Evolutionary conservation across 2,329 filamentous ascomycete genomes (phyloP), one percentile per base, ranked within the genome.

Genomic region (Fusarium zealandicum): DNA sequence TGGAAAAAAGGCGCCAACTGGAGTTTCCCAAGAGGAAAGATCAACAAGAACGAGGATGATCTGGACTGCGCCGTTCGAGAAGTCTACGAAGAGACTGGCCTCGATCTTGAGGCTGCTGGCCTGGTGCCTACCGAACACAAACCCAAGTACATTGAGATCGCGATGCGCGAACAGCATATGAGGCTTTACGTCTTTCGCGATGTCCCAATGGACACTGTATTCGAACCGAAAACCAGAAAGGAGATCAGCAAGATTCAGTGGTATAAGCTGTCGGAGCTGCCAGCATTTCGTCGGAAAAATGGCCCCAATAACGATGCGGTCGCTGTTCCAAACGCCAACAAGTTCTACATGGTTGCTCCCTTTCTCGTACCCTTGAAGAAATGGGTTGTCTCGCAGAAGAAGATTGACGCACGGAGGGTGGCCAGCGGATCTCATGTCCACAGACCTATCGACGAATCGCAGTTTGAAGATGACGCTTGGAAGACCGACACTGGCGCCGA

Each of bases 221-320:
- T 99, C 69, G 90, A 93, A 72, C 91, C 96, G 4, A 88, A 88
- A 65, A 98, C 95, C 6, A 83, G 96, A 50, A 98, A 98, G 74
- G 96, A 99, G 73, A 99, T 99, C 70, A 96, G 93, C 75, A 96
- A 92, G 75, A 96, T 99, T 54, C 81, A 91, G 70, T 99, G 95
- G 95, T 97, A 96, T 76, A 91, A 87, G 65, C 79, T 99, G 33
- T 90, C 89, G 0, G 92, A 97, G 56, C 82, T 99, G 20, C 93
- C 95, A 1, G 91, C 90, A 0, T 87, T 91, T 66, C 86, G 87
- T 49, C 90, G 89, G 72, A 92, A 89, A 69, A 80, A 79, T 14
- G 78, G 78, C 11, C 80, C 84, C 48, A 70, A 67, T 13, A 81
- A 85, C 38, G 82, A 88, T 43, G 80, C 83, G 11, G 75, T 76